These are phyloP conservation scores for Monosporozyma yasuniensis DNA, from an alignment of 805 yeast genomes.

Conservation along the genomic window DNA sequence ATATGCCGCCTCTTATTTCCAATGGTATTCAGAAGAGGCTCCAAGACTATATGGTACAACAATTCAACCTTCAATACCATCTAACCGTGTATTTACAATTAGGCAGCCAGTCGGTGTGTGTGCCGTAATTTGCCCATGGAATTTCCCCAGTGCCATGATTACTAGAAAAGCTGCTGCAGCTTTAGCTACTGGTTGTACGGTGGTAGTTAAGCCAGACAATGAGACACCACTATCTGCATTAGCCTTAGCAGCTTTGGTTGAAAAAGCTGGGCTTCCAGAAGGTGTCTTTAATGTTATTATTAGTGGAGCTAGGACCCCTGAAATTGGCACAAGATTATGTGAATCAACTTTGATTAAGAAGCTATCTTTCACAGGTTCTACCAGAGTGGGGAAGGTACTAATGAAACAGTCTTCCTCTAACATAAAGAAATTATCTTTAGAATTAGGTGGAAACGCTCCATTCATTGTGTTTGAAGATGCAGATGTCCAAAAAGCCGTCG, in stretches of 20 bases:
- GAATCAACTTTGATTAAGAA: conserved; percentile 43
- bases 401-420: conserved; percentile 51
- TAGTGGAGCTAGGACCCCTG: conserved; percentile 43
- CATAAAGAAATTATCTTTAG: conserved; percentile 52
- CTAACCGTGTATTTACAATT: conserved; percentile 43
- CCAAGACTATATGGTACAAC: conserved; percentile 48
- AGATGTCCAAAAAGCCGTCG: conserved; percentile 47
- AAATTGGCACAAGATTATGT: conserved; percentile 43
- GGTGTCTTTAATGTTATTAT: conserved; percentile 48
- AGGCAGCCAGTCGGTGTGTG: conserved; percentile 59
- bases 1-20: conserved; percentile 66
- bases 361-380: conserved; percentile 58
- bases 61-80: conserved; percentile 44
- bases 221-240: conserved; percentile 54
- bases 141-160: conserved; percentile 61
- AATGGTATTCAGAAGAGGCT: conserved; percentile 76
- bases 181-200: conserved; percentile 56
- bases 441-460: conserved; percentile 64
- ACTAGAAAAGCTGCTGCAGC: conserved; percentile 60
- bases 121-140: conserved; percentile 58
- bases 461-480: conserved; percentile 54
- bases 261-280: conserved; percentile 52
- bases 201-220: conserved; percentile 52
- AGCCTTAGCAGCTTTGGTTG: conserved; percentile 46
- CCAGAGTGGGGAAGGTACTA: conserved; percentile 50